These are phyloP conservation scores for Phialocephala subalpina DNA, from an alignment of 2,329 filamentous ascomycete genomes.

Conservation along the genomic window DNA sequence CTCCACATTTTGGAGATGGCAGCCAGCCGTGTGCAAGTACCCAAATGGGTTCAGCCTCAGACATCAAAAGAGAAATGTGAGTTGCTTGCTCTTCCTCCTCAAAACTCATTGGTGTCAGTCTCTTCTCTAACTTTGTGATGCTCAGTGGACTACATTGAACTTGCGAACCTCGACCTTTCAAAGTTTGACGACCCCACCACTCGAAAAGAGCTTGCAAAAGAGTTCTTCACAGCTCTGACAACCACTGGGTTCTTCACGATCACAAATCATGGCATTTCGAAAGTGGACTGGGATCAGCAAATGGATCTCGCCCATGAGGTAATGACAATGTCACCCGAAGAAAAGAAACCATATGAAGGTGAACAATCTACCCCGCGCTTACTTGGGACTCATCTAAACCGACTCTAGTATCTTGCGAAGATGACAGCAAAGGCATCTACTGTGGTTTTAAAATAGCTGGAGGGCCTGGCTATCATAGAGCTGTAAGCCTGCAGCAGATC, in stretches of 20 bases:
- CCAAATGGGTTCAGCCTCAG: not conserved
- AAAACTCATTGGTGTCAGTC: not conserved
- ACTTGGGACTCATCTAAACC: not conserved
- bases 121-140: not conserved
- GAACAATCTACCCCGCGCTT: not conserved
- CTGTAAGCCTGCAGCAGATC: not conserved
- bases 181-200: not conserved
- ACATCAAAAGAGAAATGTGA: not conserved
- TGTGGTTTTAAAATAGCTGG: not conserved
- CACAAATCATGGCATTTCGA: not conserved
- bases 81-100: not conserved
- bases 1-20: not conserved
- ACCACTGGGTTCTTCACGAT: not conserved
- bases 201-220: conserved; percentile 4
- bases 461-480: not conserved
- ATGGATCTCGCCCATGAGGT: not conserved
- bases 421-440: not conserved
- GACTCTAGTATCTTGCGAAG: not conserved
- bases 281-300: not conserved
- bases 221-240: not conserved
- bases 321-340: not conserved
- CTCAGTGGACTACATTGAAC: not conserved
- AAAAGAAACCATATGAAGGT: not conserved
- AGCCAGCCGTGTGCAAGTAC: not conserved
- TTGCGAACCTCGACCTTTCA: not conserved